A percentile compares a stretch with the other conserved stretches of the same genome.
Conservation (phyloP, 192 early-diverging fungal genomes). For the Coemansia sp. region DNA sequence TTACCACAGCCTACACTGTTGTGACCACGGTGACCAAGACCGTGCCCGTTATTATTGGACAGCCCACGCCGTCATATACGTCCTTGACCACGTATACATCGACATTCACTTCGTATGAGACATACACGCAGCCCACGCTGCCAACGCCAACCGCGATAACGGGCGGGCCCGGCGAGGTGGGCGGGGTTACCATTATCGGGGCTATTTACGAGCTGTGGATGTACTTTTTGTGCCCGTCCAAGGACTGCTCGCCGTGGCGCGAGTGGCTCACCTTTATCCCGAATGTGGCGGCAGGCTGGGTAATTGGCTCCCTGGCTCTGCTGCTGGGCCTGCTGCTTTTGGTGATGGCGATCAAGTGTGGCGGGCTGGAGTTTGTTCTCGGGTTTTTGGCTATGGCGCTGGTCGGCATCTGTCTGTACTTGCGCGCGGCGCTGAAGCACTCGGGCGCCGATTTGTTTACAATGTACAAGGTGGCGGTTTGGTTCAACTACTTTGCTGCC, state of each 20-base stretch:
- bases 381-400: slow-evolving; percentile 40
- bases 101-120: slow-evolving; percentile 27
- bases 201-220: slow-evolving; percentile 47
- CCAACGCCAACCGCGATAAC: slow-evolving; percentile 26
- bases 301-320: slow-evolving; percentile 36
- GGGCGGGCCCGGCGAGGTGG: slow-evolving; percentile 40
- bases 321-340: slow-evolving; percentile 32
- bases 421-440: slow-evolving; percentile 28
- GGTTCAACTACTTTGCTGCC: slow-evolving; percentile 50
- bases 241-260: slow-evolving; percentile 42
- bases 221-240: slow-evolving; percentile 49
- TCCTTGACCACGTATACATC: slow-evolving; percentile 40
- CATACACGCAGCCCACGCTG: slow-evolving; percentile 15
- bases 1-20: slow-evolving; percentile 21
- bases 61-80: slow-evolving; percentile 17
- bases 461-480: slow-evolving; percentile 45
- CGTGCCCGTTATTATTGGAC: slow-evolving; percentile 2
- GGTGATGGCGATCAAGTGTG: slow-evolving; percentile 44
- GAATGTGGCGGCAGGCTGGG: slow-evolving; percentile 45
- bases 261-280: slow-evolving; percentile 55
- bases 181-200: slow-evolving; percentile 36
- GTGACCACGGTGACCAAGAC: slow-evolving; percentile 30
- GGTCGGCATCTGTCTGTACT: slow-evolving; percentile 32
- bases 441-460: slow-evolving; percentile 22
- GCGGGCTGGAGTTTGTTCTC: slow-evolving; percentile 42